Base-by-base conservation (phyloP, 2,329 filamentous ascomycete genomes). In the Verticillium zaregamsianum region DNA sequence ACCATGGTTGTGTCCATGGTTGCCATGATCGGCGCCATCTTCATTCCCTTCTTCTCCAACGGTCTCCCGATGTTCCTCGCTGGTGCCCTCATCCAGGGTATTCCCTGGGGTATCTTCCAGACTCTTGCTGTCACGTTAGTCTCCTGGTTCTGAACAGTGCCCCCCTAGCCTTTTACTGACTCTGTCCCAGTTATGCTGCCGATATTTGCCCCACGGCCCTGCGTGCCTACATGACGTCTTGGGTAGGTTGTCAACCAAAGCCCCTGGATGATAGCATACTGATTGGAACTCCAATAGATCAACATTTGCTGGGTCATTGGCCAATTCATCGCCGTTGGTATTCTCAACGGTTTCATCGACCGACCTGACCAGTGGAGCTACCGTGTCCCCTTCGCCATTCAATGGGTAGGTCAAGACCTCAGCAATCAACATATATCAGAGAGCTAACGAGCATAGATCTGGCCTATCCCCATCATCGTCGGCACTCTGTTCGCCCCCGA, bases 141-240 rank as follows among this genome's bases (percentile, higher is more conserved):
- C 0, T 82, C 83, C 5, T 83, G 86, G 64, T 76, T 82, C 14
- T 3, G 14, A 37, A 54, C 11, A 20, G 15, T 1, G 25, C 11
- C 12, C 2, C 15, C 15, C 20, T 7, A 25, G 23, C 9, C 17
- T 23, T 12, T 15, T 49, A n/a, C 39, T 45, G 39, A 45, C 39
- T 45, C 7, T 17, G 74, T 77, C 4, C 79, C 78, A 17, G 70
- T 76, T 55, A 78, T 78, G 3, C 76, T 86, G 3, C 74, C 82
- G 5, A 49, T 49, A 49, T 49, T 23, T 49, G 45, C 77, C 79
- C 0, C 83, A 83, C 55, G 74, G 86, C 3, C 84, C 82, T 0
- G 81, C 80, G 0, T 84, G 81, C 59, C 80, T 82, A 49, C 67
- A 86, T 86, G 64, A 77, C 85, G 71, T 85, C 82, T 65, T 86